phyloP scores from a whole-genome alignment of 768 basidiomycete species.

The Tylopilus plumbeoviolaceoides region DNA sequence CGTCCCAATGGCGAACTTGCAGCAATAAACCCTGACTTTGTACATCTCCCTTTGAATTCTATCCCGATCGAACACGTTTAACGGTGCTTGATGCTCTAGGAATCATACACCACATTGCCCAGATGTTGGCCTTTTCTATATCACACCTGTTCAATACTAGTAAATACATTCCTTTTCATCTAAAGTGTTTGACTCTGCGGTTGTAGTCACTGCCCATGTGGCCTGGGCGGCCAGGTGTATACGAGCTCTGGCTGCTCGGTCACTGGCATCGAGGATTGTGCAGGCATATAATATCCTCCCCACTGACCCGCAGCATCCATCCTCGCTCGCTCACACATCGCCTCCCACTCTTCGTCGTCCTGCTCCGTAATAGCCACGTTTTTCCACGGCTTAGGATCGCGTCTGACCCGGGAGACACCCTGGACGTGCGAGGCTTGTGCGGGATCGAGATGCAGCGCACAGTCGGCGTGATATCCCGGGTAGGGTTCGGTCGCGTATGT shows the following conservation, averaged over 20 bases:
- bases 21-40: too few relatives aligned
- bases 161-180: background rate
- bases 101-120: too few relatives aligned
- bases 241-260: background rate
- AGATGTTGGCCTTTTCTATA: too few relatives aligned
- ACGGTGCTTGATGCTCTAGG: too few relatives aligned
- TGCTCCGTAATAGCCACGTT: constrained; percentile 5
- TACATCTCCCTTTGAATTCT: too few relatives aligned
- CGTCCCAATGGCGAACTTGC: too few relatives aligned
- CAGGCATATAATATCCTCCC: background rate
- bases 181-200: too few relatives aligned
- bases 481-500: background rate
- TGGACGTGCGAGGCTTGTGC: background rate
- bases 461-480: background rate
- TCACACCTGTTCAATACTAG: too few relatives aligned
- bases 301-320: background rate
- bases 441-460: background rate
- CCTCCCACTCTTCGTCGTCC: background rate
- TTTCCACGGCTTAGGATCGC: constrained; percentile 15
- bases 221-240: background rate
- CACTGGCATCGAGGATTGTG: background rate
- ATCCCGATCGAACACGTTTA: too few relatives aligned
- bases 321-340: background rate
- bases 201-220: too few relatives aligned
- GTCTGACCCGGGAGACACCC: background rate